Base-by-base conservation (phyloP, 2,329 filamentous ascomycete genomes). In the Didymella pomorum region DNA sequence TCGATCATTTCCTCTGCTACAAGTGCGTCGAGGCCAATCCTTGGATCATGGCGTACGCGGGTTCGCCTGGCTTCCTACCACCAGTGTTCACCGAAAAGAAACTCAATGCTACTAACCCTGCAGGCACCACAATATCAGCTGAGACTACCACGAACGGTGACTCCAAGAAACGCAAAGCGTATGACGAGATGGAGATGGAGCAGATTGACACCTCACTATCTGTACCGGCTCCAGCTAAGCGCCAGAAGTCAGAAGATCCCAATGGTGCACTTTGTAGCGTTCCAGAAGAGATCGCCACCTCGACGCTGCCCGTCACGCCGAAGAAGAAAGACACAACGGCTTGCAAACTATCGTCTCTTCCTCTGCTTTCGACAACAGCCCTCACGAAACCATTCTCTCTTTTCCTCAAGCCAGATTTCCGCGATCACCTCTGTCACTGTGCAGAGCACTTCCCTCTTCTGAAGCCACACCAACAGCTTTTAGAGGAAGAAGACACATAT, bases 401-500 rank as follows among this genome's bases (percentile, higher is more conserved):
- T 28, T 97, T 98, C 79, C 83, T 96, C 70, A 87, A 86, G 58
- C 83, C 89, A 52, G 82, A 87, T 69, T 98, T 98, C 81, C 90
- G 94, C 67, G 84, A 90, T 39, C 82, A 89, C 59, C 81, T 99
- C 68, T 99, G 95, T 80, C 91, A 84, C 71, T 99, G 95, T 78
- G 75, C 86, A 16, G 79, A 83, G n/a, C 97, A 93, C 80, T 97
- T 92, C 78, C 87, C 87, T 1, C 80, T 86, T 12, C 85, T 98
- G 1, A 81, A 86, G 53, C 79, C 82, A 0, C 88, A 96, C 73
- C 86, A 87, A 0, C 91, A 96, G 71, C 89, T 99, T 11, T 87
- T 97, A 10, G 93, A 98, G 71, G 93, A 96, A 77, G 95, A 99
- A 81, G 92, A 97, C 31, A 88, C 87, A 1, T 99, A 99, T 77